A percentile compares a stretch with the other conserved stretches of the same genome.
phyloP scores from a whole-genome alignment of 805 yeast genomes.

The Groenewaldozyma tartarivorans region DNA sequence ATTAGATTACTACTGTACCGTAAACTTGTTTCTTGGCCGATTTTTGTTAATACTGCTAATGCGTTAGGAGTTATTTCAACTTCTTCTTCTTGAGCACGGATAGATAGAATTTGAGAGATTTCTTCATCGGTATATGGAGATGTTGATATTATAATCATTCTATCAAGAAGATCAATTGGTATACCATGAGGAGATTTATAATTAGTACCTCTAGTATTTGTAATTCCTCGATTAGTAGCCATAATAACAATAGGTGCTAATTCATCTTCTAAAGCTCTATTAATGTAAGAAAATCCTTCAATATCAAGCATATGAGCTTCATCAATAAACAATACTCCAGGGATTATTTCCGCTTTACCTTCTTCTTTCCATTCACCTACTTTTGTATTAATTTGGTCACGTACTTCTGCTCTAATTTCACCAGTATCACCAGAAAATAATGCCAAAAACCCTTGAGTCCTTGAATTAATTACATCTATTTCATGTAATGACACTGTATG shows the following conservation, averaged over 20 bases:
- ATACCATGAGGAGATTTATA: constrained; percentile 97
- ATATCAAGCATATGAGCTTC: constrained; percentile 98
- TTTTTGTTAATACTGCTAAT: constrained; percentile 75
- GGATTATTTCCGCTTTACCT: constrained; percentile 93
- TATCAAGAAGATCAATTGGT: constrained; percentile 88
- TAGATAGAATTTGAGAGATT: constrained; percentile 73
- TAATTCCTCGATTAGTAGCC: constrained; percentile 96
- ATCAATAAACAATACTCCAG: constrained; percentile 95
- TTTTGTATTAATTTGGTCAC: constrained; percentile 93
- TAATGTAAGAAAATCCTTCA: constrained; percentile 89
- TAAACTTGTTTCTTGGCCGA: constrained; percentile 81
- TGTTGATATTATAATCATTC: constrained; percentile 89
- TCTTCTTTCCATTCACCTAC: constrained; percentile 98
- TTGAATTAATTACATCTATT: constrained; percentile 93
- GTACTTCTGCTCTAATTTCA: constrained; percentile 88
- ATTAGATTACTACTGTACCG: constrained; percentile 89
- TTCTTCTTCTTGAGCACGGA: constrained; percentile 91
- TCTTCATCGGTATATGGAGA: constrained; percentile 69
- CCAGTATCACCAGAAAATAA: constrained; percentile 95
- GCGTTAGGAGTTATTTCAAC: constrained; percentile 78
- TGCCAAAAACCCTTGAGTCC: constrained; percentile 96
- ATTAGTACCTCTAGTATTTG: constrained; percentile 88
- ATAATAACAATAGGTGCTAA: constrained; percentile 94
- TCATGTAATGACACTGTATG: constrained; percentile 98
- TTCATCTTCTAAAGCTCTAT: constrained; percentile 93